phyloP scores from a whole-genome alignment of 73 alveolate species.

The Paraurostyla sp. region DNA sequence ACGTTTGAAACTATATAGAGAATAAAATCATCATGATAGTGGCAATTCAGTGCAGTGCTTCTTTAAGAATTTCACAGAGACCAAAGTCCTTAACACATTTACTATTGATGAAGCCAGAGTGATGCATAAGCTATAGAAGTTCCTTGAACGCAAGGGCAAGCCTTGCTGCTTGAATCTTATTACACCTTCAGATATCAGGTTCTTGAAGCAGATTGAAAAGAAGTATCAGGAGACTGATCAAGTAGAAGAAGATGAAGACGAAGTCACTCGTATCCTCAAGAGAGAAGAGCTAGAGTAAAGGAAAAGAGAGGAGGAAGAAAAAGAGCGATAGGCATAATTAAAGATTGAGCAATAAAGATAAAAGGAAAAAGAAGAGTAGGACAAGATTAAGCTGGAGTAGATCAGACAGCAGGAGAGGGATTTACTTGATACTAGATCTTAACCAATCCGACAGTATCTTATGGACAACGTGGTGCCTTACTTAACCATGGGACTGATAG shows the following conservation, averaged over 20 bases:
- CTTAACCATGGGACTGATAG: conserved; percentile 89
- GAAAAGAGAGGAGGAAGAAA: conserved; percentile 35
- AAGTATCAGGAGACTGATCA: conserved; percentile 58
- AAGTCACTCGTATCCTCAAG: conserved; percentile 21
- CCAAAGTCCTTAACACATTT: conserved; percentile 71
- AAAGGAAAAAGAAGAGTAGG: conserved; percentile 60
- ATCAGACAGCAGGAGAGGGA: conserved; percentile 84
- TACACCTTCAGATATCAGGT: conserved; percentile 69
- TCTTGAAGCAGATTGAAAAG: conserved; percentile 54
- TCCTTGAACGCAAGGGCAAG: conserved; percentile 79
- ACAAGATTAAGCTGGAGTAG: conserved; percentile 23
- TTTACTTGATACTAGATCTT: conserved; percentile 86
- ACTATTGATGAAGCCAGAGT: conserved; percentile 61
- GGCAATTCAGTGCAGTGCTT: conserved; percentile 77
- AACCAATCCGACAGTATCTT: conserved; percentile 86
- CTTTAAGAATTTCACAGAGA: conserved; percentile 67
- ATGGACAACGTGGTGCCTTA: conserved; percentile 94
- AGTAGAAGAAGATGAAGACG: conserved; percentile 70
- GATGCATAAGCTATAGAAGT: conserved; percentile 59
- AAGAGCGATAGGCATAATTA: not conserved
- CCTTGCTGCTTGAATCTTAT: conserved; percentile 75
- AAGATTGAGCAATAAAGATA: conserved; percentile 40
- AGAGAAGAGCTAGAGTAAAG: conserved; percentile 37
- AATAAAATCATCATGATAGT: conserved; percentile 77
- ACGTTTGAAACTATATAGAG: conserved; percentile 79